Evolutionary conservation across 148 eudicot species (phyloP), one percentile per base, ranked within the genome.

Genomic region (Camellia japonica): DNA sequence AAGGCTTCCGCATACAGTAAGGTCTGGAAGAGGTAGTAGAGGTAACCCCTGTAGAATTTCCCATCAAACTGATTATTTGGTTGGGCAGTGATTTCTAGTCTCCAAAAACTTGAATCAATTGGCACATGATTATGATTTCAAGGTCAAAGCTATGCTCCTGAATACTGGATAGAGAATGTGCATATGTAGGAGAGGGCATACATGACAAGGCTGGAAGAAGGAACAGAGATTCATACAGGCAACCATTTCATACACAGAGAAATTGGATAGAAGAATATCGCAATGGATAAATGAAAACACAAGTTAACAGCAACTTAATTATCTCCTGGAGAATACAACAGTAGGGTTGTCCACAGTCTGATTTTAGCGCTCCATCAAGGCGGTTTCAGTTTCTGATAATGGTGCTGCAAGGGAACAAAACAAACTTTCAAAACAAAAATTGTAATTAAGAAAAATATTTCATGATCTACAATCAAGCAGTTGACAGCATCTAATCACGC

Each of bases 341-440:
- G 0, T 16, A 47, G 42, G 5, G 61, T 20, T 54, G 63, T 14
- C 19, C 52, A 30, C 7, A 55, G 42, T 76, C 52, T 16, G 13
- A 70, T 75, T 58, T 90, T 82, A 92, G 80, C 87, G 92, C 46
- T 94, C 97, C 93, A 96, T 96, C 81, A 96, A 85, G 78, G 99
- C 98, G 71, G 95, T 87, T 83, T 96, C 99, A 60, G 89, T 92
- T 65, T 96, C 99, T 6, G 99, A 93, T 69, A 96, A 87, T 46
- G 99, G 99, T 47, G 99, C 99, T 96, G 97, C 87, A 90, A 83
- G 66, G 61, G 42, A 86, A 73, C 41, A 60, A 73, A 15, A 15
- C 20, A 30, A 51, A 72, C 38, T 73, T 68, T 65, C 56, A 38
- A 73, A 72, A 71, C 41, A 73, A 23, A 65, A 77, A 80, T 2